Evolutionary conservation across 1,139 yeast genomes (phyloP).

Genomic region (Wickerhamiella pararugosa): DNA sequence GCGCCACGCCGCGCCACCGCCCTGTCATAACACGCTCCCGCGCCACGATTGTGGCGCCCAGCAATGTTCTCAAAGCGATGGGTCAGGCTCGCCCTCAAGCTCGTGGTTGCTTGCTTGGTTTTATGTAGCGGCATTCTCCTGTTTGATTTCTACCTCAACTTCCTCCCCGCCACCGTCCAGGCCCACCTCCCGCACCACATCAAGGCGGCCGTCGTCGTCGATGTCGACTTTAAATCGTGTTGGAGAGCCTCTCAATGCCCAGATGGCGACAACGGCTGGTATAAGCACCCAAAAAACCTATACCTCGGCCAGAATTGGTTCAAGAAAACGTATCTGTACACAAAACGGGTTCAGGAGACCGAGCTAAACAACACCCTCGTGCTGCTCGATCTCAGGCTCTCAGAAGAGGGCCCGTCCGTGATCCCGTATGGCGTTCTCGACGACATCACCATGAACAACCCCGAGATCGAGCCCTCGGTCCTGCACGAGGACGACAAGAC

Average conservation of each 20-base stretch:
- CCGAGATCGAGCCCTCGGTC: neutral
- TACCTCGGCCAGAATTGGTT: conserved; percentile 22
- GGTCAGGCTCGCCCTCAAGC: conserved; percentile 19
- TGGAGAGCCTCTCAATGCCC: conserved; percentile 18
- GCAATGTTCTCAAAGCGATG: conserved; percentile 18
- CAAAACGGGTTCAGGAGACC: conserved; percentile 18
- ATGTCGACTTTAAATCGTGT: conserved; percentile 21
- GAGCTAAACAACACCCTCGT: conserved; percentile 18
- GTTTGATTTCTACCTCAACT: conserved; percentile 21
- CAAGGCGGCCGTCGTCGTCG: conserved; percentile 21
- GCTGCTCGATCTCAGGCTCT: conserved; percentile 20
- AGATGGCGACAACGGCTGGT: conserved; percentile 20
- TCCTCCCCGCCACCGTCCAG: conserved; percentile 22
- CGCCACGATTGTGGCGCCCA: no score
- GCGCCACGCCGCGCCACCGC: no score
- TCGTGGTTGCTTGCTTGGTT: conserved; percentile 15
- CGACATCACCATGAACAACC: conserved; percentile 10
- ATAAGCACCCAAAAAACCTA: conserved; percentile 23
- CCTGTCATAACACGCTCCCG: no score
- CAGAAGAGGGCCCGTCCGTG: conserved; percentile 3
- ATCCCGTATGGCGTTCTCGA: conserved; percentile 12
- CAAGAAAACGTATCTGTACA: conserved; percentile 19
- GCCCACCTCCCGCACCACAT: conserved; percentile 19
- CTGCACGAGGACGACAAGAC: conserved; percentile 6
- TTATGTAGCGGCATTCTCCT: conserved; percentile 15